Base-by-base conservation (phyloP, 2,329 filamentous ascomycete species). In the Alternaria arbusti region DNA sequence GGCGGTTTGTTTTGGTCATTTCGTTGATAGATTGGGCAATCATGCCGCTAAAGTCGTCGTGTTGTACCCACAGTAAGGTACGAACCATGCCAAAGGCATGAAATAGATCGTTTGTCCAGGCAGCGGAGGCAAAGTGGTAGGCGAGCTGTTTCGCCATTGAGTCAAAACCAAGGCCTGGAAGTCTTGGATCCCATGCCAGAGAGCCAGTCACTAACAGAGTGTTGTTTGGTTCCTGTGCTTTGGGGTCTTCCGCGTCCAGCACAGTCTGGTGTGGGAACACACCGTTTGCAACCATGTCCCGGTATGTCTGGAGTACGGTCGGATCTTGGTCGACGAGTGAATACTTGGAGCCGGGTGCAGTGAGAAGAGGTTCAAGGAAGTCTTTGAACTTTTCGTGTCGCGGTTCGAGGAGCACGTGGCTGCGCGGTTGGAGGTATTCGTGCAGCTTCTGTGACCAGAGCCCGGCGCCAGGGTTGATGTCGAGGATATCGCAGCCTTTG, bases 351-450 rank as follows among this genome's bases (percentile, higher is more conserved):
- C 69, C 73, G 5, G 77, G 77, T 32, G 74, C 63, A 0, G 81
- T 72, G 26, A 84, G 56, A 1, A 84, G 72, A 9, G 81, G 82
- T 23, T 79, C 73, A 23, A 97, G 86, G 64, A 90, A 88, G 0
- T 87, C 82, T 1, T 80, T 66, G 76, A 91, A 95, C 4, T 86
- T 72, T 0, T 83, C 79, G 3, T 80, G 78, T 32, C 92, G 87
- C 3, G 90, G 89, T 74, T 98, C 94, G 79, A 97, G 85, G 45
- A 99, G 84, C 47, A 97, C 82, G 82, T 99, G 96, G 6, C 88
- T 89, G 61, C 93, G 89, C 5, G 95, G 95, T 72, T 93, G 82
- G 8, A 99, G 84, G 49, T 86, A 82, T 0, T 92, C 85, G 75
- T 97, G 89, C 1, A 98, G 83, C 72, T 90, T 92, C 26, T 84